Conservation (phyloP, 2,329 filamentous ascomycete species). For the Pseudogymnoascus sp. region DNA sequence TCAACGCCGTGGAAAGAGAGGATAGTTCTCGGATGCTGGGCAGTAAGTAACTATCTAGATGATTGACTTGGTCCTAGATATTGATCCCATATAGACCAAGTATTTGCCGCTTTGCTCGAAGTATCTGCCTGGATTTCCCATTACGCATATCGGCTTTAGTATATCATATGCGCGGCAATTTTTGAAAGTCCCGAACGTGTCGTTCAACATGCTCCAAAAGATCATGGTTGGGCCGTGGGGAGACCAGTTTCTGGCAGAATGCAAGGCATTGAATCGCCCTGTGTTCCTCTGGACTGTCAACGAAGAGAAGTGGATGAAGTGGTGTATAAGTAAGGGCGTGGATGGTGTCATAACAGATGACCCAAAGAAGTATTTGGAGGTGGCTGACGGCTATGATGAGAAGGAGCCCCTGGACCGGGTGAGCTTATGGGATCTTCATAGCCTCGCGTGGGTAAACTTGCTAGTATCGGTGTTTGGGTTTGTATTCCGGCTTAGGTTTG, state of each 20-base stretch:
- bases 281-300: conserved; percentile 87
- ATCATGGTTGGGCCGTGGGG: conserved; percentile 62
- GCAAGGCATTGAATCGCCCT: conserved; percentile 45
- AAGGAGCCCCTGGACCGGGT: conserved; percentile 17
- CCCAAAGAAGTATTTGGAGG: conserved; percentile 55
- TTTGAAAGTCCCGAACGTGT: conserved; percentile 55
- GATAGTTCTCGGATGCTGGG: conserved; percentile 77
- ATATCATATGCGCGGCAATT: conserved; percentile 60
- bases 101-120: conserved; percentile 56
- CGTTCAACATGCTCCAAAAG: conserved; percentile 69
- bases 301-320: conserved; percentile 67
- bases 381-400: conserved; percentile 37
- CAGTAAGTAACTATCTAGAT: conserved; percentile 36
- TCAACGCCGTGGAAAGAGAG: conserved; percentile 59
- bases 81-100: conserved; percentile 39
- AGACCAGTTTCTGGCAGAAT: conserved; percentile 53
- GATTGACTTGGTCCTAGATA: neutral
- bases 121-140: conserved; percentile 53
- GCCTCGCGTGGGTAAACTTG: neutral
- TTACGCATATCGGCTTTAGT: conserved; percentile 60
- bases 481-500: conserved; percentile 20
- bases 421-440: conserved; percentile 14
- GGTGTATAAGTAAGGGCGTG: conserved; percentile 56
- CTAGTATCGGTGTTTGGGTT: conserved; percentile 15
- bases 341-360: conserved; percentile 86